Evolutionary conservation across 2,329 filamentous ascomycete genomes (phyloP).

Genomic region (Aspergillus eucalypticola): DNA sequence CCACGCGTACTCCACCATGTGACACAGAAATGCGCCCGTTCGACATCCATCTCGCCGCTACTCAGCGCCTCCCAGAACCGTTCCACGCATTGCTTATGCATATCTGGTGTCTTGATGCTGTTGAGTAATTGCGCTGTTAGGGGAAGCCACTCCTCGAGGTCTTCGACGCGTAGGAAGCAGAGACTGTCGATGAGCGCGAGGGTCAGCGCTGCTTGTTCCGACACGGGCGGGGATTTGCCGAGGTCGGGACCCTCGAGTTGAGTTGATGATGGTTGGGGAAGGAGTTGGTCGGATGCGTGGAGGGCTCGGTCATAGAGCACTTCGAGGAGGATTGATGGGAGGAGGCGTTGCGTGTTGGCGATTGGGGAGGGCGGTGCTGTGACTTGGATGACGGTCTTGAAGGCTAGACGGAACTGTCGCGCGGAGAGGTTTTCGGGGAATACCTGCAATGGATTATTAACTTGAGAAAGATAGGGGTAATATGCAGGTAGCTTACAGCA

Average conservation of each 20-base stretch:
- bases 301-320: constrained; percentile 68
- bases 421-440: constrained; percentile 78
- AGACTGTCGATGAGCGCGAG: constrained; percentile 78
- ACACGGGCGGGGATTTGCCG: constrained; percentile 44
- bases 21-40: constrained; percentile 74
- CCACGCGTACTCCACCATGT: constrained; percentile 79
- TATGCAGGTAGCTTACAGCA: constrained; percentile 41
- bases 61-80: constrained; percentile 79
- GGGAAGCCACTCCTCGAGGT: constrained; percentile 80
- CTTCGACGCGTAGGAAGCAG: constrained; percentile 67
- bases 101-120: constrained; percentile 59
- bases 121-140: constrained; percentile 69
- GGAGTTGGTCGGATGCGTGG: constrained; percentile 53
- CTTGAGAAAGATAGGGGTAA: background rate
- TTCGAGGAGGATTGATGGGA: constrained; percentile 80
- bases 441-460: constrained; percentile 44
- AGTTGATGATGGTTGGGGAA: constrained; percentile 44
- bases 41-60: constrained; percentile 84
- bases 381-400: constrained; percentile 80
- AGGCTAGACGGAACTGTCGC: constrained; percentile 84
- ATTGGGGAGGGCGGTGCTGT: constrained; percentile 77
- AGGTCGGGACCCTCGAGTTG: constrained; percentile 34
- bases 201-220: constrained; percentile 75
- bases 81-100: constrained; percentile 66
- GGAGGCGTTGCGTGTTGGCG: constrained; percentile 68